Evolutionary conservation across 495 filamentous ascomycete genomes (phyloP).

Genomic region (Aspergillus sparsus): DNA sequence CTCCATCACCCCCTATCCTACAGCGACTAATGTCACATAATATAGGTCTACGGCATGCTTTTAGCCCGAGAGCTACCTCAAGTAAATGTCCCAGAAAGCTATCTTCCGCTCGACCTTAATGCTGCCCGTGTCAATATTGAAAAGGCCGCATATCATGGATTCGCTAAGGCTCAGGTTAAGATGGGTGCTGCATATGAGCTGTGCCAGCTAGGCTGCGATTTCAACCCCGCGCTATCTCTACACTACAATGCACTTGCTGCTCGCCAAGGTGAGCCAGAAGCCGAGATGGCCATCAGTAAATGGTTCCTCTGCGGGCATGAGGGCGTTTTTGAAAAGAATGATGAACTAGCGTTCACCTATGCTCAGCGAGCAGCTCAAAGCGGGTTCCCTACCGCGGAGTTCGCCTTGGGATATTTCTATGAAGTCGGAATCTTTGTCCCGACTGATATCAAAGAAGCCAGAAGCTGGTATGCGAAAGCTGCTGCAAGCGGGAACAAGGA

Average conservation of each 20-base stretch:
- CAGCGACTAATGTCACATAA: conserved; percentile 14
- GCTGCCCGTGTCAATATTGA: conserved; percentile 87
- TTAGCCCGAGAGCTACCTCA: conserved; percentile 86
- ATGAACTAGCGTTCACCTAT: conserved; percentile 87
- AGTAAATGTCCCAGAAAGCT: conserved; percentile 73
- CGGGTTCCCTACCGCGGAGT: conserved; percentile 87
- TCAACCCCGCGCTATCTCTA: conserved; percentile 85
- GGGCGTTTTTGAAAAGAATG: conserved; percentile 88
- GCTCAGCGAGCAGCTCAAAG: conserved; percentile 80
- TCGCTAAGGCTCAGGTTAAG: conserved; percentile 95
- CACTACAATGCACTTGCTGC: conserved; percentile 96
- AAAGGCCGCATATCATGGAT: conserved; percentile 94
- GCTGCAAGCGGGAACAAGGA: conserved; percentile 91
- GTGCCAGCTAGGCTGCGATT: conserved; percentile 90
- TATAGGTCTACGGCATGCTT: conserved; percentile 87
- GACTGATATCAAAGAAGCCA: conserved; percentile 78
- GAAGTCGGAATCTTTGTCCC: conserved; percentile 90
- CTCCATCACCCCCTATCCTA: neutral
- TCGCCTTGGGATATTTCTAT: conserved; percentile 96
- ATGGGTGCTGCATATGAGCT: conserved; percentile 97
- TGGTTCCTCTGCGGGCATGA: conserved; percentile 98
- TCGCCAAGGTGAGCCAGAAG: conserved; percentile 84
- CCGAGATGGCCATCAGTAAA: conserved; percentile 95
- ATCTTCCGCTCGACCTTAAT: conserved; percentile 71
- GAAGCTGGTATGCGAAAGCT: conserved; percentile 88